Conservation (phyloP, 306 rosid genomes). For the Dalbergia cultrata region DNA sequence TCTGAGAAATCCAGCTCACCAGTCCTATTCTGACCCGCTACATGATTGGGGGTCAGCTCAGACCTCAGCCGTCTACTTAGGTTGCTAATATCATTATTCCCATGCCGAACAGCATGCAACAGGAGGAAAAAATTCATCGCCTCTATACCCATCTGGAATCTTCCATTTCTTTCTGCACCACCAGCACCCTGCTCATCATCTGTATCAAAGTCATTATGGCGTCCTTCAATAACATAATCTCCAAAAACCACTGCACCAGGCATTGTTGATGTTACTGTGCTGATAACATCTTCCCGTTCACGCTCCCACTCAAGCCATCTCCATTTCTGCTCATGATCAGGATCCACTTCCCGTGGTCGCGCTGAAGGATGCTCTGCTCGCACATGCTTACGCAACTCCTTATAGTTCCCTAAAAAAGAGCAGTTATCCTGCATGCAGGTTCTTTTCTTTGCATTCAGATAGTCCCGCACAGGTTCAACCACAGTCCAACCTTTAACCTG, state of each 20-base stretch:
- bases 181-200: constrained; percentile 75
- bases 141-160: constrained; percentile 75
- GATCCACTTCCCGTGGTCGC: constrained; percentile 90
- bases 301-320: constrained; percentile 94
- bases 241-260: constrained; percentile 97
- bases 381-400: constrained; percentile 89
- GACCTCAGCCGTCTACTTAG: constrained; percentile 67
- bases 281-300: constrained; percentile 93
- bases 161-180: constrained; percentile 67
- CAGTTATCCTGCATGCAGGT: constrained; percentile 94
- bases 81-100: constrained; percentile 60
- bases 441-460: constrained; percentile 84
- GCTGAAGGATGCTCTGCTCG: constrained; percentile 84
- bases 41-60: constrained; percentile 55
- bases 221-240: constrained; percentile 91
- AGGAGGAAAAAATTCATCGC: constrained; percentile 91
- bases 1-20: constrained; percentile 61
- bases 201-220: constrained; percentile 58
- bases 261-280: constrained; percentile 88
- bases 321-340: constrained; percentile 90
- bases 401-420: constrained; percentile 83
- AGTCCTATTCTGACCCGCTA: constrained; percentile 52
- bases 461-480: constrained; percentile 89
- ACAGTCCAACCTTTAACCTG: constrained; percentile 99
- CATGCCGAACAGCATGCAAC: constrained; percentile 82